phyloP scores from a whole-genome alignment of 2,329 filamentous ascomycete species.

The Aspergillus hortae region DNA sequence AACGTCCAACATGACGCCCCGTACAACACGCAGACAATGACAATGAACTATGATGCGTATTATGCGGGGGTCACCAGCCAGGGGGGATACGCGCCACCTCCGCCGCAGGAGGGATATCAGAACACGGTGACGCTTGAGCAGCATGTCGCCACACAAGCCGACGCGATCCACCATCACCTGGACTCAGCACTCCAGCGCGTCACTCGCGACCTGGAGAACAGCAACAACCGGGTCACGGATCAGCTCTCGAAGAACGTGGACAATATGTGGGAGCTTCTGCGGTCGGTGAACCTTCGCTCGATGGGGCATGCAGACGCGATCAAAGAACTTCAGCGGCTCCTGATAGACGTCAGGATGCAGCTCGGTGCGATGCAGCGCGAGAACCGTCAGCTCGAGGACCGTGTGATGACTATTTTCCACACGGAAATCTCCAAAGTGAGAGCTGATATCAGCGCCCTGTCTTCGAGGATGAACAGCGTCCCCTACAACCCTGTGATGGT shows the following conservation, averaged over 20 bases:
- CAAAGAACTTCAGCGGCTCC: slow-evolving; percentile 8
- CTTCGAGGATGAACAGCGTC: not conserved
- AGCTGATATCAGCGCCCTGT: slow-evolving; percentile 9
- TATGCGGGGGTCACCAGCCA: slow-evolving; percentile 15
- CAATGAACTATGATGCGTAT: slow-evolving; percentile 1
- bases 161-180: slow-evolving; percentile 21
- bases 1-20: not conserved
- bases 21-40: not conserved
- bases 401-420: slow-evolving; percentile 7
- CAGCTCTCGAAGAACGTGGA: slow-evolving; percentile 20
- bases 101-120: slow-evolving; percentile 19
- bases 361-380: slow-evolving; percentile 10
- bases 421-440: slow-evolving; percentile 13
- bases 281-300: slow-evolving; percentile 11
- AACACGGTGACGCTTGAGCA: slow-evolving; percentile 21
- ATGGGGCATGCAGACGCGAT: slow-evolving; percentile 13
- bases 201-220: slow-evolving; percentile 14
- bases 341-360: slow-evolving; percentile 13
- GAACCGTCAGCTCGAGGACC: slow-evolving; percentile 9
- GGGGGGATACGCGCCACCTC: slow-evolving; percentile 23
- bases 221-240: slow-evolving; percentile 19
- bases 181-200: slow-evolving; percentile 12
- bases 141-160: slow-evolving; percentile 16
- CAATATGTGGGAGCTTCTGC: slow-evolving; percentile 12
- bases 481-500: slow-evolving; percentile 1